phyloP scores from a whole-genome alignment of 768 basidiomycete genomes.

The Boletus tomentosulus region DNA sequence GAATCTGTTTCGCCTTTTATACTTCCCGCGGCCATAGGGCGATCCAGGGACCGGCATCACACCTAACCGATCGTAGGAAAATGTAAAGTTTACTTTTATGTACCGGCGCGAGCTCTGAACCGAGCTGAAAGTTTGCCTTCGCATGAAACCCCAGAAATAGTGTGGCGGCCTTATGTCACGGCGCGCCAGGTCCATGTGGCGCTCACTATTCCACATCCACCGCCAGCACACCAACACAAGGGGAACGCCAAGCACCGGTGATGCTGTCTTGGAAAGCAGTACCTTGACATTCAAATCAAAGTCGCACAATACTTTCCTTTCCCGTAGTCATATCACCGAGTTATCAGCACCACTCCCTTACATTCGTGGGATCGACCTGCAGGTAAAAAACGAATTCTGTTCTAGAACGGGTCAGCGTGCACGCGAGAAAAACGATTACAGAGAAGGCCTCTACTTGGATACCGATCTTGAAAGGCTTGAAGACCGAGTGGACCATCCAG shows the following conservation, averaged over 20 bases:
- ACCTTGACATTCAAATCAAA: background rate
- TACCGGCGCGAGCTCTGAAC: slow-evolving; percentile 15
- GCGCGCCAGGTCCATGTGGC: background rate
- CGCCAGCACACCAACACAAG: background rate
- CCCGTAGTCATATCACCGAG: slow-evolving; percentile 18
- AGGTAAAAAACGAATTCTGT: background rate
- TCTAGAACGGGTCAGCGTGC: background rate
- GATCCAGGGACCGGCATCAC: slow-evolving; percentile 27
- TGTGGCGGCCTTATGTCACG: background rate
- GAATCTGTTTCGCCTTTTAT: slow-evolving; percentile 2
- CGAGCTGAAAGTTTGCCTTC: slow-evolving; percentile 8
- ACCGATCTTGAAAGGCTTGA: background rate
- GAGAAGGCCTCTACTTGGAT: background rate
- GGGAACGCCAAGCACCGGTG: no score
- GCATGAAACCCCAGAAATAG: slow-evolving; percentile 7
- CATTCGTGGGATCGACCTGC: slow-evolving; percentile 18
- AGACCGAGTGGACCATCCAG: slow-evolving; percentile 6
- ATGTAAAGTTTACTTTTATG: slow-evolving; percentile 22
- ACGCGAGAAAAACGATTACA: background rate
- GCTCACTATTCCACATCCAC: background rate
- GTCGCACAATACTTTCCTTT: slow-evolving; percentile 4
- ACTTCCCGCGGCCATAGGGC: slow-evolving; percentile 28
- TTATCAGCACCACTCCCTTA: slow-evolving; percentile 12
- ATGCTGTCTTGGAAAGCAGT: background rate
- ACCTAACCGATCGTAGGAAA: slow-evolving; percentile 16